phyloP scores from a whole-genome alignment of 306 rosid species.

The Delonix regia region DNA sequence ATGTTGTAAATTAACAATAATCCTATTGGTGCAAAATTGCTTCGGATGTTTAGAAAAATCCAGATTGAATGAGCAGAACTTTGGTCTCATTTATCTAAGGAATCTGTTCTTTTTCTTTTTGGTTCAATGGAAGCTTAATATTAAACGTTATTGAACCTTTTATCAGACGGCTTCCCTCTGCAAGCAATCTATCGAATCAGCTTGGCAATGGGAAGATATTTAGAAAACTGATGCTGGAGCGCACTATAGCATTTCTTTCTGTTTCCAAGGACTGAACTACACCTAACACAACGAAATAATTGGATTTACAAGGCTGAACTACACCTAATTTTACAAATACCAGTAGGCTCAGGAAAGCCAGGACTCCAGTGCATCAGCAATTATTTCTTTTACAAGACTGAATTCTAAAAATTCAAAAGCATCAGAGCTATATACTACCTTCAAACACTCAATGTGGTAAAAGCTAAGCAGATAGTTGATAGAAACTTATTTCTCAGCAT shows the following conservation, averaged over 20 bases:
- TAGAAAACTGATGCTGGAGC: not conserved
- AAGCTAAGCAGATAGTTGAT: constrained; percentile 9
- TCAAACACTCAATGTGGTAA: not conserved
- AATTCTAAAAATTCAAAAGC: not conserved
- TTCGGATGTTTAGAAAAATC: not conserved
- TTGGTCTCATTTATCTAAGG: not conserved
- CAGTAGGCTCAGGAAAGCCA: not conserved
- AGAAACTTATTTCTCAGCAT: not conserved
- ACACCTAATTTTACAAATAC: not conserved
- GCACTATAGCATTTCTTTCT: not conserved
- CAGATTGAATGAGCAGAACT: not conserved
- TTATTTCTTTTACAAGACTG: not conserved
- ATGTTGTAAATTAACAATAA: not conserved
- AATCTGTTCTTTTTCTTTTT: too few relatives aligned
- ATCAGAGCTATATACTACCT: not conserved
- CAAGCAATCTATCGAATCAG: not conserved
- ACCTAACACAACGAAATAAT: not conserved
- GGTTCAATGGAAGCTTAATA: not conserved
- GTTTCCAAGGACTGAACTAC: not conserved
- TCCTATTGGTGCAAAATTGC: too few relatives aligned
- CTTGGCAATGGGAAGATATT: not conserved
- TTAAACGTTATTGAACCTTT: not conserved
- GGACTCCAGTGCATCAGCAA: not conserved
- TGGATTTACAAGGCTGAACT: not conserved
- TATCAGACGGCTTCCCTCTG: not conserved